These are phyloP conservation scores for Saxispiralis lemnorum DNA, from an alignment of 495 filamentous ascomycete genomes.

Conservation along the genomic window DNA sequence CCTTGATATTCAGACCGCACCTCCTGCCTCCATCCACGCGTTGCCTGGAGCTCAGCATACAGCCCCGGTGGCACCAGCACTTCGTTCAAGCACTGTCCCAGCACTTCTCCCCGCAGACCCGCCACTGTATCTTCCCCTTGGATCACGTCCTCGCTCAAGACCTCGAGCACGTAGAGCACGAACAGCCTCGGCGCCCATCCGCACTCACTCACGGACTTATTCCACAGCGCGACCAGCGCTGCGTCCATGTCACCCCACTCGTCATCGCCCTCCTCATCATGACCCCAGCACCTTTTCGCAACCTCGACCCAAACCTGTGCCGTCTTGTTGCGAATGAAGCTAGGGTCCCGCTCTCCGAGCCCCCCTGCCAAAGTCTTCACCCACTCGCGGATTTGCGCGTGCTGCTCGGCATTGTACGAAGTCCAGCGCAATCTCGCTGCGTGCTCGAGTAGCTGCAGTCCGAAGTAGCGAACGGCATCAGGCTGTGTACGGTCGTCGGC, in stretches of 20 bases:
- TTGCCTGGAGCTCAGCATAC: constrained; percentile 55
- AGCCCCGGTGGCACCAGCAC: constrained; percentile 70
- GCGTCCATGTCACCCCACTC: constrained; percentile 94
- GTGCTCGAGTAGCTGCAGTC: constrained; percentile 75
- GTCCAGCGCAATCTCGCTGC: constrained; percentile 68
- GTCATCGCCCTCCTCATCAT: constrained; percentile 13
- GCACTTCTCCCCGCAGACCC: constrained; percentile 57
- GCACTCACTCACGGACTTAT: constrained; percentile 27
- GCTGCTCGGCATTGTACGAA: constrained; percentile 46
- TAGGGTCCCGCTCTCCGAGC: constrained; percentile 53
- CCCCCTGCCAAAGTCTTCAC: constrained; percentile 61
- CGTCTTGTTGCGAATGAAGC: constrained; percentile 80
- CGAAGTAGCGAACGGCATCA: constrained; percentile 78
- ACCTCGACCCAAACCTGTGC: constrained; percentile 91
- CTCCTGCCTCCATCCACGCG: constrained; percentile 41
- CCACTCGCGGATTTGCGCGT: constrained; percentile 46
- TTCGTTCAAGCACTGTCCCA: constrained; percentile 79
- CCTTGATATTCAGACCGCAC: constrained; percentile 64
- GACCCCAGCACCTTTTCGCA: constrained; percentile 78
- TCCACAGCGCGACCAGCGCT: constrained; percentile 65
- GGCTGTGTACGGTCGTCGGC: constrained; percentile 54
- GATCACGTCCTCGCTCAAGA: constrained; percentile 88
- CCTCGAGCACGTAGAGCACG: constrained; percentile 70
- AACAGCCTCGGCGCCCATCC: constrained; percentile 54
- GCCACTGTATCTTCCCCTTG: constrained; percentile 74